Percentiles rank a stretch among this genome's conserved stretches.
Conservation (phyloP, 495 filamentous ascomycete genomes). For the Hypoxylon lienhwacheense region DNA sequence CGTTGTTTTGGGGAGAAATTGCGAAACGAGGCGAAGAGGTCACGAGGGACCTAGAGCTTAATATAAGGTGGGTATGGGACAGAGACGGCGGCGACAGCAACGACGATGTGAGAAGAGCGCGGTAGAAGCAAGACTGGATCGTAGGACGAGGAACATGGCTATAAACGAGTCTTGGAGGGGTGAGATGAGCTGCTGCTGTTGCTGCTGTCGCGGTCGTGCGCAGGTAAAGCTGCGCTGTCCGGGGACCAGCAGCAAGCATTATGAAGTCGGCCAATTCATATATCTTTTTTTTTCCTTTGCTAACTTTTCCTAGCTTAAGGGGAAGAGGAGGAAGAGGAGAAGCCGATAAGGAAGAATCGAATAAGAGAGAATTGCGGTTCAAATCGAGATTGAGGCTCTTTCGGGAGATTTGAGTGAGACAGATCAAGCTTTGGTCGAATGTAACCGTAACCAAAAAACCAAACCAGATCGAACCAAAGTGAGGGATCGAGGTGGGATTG, state of each 20-base stretch:
- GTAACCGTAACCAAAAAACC: conserved; percentile 22
- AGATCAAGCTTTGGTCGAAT: conserved; percentile 34
- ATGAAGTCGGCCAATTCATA: not conserved
- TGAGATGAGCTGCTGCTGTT: not conserved
- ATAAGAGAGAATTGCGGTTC: conserved; percentile 2
- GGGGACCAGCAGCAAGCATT: conserved; percentile 12
- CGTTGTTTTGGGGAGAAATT: conserved; percentile 13
- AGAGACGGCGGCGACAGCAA: not conserved
- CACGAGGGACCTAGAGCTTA: conserved; percentile 12
- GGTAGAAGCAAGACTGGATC: conserved; percentile 5
- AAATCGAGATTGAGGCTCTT: conserved; percentile 26
- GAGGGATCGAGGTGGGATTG: conserved; percentile 7
- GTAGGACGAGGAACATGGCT: conserved; percentile 1
- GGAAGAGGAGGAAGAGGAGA: not conserved
- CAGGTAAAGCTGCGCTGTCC: conserved; percentile 15
- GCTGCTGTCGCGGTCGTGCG: conserved; percentile 4
- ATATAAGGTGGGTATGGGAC: too few relatives aligned
- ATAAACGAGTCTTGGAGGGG: not conserved
- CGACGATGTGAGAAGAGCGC: not conserved
- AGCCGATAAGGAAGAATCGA: not conserved
- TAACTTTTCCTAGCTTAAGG: not conserved
- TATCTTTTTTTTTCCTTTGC: conserved; percentile 1
- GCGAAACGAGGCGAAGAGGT: conserved; percentile 13
- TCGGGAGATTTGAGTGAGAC: conserved; percentile 20
- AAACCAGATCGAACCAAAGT: not conserved